These are phyloP conservation scores for Globisporangium nagaii DNA, from an alignment of 352 stramenopile species.

Conservation along the genomic window DNA sequence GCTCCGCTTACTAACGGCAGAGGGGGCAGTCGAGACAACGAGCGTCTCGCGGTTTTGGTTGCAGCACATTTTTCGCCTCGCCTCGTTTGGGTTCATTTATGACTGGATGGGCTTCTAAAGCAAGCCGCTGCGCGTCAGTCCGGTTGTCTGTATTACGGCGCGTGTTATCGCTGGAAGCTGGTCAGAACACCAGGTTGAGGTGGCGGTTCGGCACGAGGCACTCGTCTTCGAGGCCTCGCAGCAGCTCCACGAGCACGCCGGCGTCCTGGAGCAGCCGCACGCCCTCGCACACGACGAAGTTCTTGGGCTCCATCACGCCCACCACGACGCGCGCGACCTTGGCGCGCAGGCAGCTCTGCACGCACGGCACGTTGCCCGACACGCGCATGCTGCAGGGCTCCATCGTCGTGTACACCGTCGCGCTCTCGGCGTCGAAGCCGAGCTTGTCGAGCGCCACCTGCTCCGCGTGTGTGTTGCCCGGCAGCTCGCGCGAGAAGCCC, in stretches of 20 bases:
- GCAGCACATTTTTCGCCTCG: too few species aligned
- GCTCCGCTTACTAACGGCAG: conserved; percentile 1
- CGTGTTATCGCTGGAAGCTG: too few species aligned
- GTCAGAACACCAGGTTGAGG: conserved; percentile 53
- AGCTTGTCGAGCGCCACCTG: conserved; percentile 84
- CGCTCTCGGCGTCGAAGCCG: conserved; percentile 45
- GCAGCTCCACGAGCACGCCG: conserved; percentile 63
- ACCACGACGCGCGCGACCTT: conserved; percentile 69
- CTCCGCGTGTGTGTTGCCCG: conserved; percentile 87
- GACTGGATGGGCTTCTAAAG: too few species aligned
- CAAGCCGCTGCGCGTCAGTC: too few species aligned
- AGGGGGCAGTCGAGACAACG: too few species aligned
- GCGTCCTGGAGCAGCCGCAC: conserved; percentile 63
- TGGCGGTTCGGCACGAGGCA: conserved; percentile 73
- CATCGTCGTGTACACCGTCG: conserved; percentile 89
- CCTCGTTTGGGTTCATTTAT: too few species aligned
- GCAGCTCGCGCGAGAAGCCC: conserved; percentile 82
- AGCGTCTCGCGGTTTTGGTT: too few species aligned
- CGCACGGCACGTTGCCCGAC: conserved; percentile 81
- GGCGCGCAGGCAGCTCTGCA: conserved; percentile 70
- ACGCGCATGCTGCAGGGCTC: conserved; percentile 84
- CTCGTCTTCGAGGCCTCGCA: conserved; percentile 64
- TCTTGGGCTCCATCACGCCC: conserved; percentile 82
- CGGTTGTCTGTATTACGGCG: too few species aligned
- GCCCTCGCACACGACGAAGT: conserved; percentile 83